phyloP scores from a whole-genome alignment of 2,329 filamentous ascomycete species.

The Blumeriella jaapii region DNA sequence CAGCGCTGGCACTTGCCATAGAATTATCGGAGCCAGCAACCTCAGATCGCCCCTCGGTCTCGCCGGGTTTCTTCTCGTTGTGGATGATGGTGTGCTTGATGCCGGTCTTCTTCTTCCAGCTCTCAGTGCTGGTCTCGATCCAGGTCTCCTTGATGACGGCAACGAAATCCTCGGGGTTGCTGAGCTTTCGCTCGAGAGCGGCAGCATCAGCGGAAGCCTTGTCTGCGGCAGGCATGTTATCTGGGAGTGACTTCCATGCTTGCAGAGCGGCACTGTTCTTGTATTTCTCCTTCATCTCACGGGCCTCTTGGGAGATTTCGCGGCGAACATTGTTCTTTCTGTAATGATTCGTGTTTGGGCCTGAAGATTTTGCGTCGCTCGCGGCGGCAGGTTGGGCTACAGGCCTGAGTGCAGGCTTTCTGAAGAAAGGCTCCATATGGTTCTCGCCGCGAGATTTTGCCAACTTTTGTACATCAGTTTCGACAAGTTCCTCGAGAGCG shows the following conservation, averaged over 20 bases:
- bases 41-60: no score
- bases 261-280: conserved; percentile 10
- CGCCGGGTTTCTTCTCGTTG: conserved; percentile 3
- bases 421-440: background rate
- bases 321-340: no score
- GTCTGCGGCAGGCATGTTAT: conserved; percentile 19
- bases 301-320: no score
- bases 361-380: no score
- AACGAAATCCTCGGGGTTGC: background rate
- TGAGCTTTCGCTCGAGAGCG: conserved; percentile 1
- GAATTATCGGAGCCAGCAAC: no score
- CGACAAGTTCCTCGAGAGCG: conserved; percentile 72
- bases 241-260: conserved; percentile 20
- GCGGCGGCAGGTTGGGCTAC: no score
- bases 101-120: conserved; percentile 24
- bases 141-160: conserved; percentile 23
- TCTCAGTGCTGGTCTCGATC: conserved; percentile 21
- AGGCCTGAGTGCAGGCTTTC: no score
- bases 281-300: background rate
- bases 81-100: conserved; percentile 9
- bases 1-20: no score
- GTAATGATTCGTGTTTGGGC: no score
- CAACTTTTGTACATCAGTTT: conserved; percentile 64
- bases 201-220: conserved; percentile 9
- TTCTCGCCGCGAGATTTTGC: conserved; percentile 7